phyloP scores from a whole-genome alignment of 768 basidiomycete species.

The Calocybe gangraenosa region DNA sequence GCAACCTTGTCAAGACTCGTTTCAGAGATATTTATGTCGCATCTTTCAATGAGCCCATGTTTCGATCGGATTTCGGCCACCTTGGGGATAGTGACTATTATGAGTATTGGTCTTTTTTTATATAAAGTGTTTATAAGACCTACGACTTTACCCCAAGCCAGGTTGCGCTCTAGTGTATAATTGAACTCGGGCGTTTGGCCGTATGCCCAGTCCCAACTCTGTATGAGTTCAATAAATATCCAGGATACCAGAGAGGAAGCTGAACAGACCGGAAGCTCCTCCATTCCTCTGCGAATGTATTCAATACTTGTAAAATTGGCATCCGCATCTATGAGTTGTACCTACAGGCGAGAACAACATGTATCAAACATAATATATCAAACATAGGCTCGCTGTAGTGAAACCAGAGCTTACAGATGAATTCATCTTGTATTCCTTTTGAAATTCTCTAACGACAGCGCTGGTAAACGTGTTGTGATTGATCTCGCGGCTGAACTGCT shows the following conservation, averaged over 20 bases:
- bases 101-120: background rate
- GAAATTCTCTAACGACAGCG: constrained; percentile 69
- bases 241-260: background rate
- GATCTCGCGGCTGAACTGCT: constrained; percentile 42
- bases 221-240: too few species aligned
- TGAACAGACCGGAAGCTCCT: constrained; percentile 62
- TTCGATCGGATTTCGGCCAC: constrained; percentile 50
- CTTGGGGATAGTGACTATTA: constrained; percentile 23
- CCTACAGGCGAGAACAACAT: too few species aligned
- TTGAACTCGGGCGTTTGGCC: constrained; percentile 95
- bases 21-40: constrained; percentile 27
- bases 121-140: constrained; percentile 12
- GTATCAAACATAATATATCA: background rate
- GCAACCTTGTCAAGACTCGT: constrained; percentile 10
- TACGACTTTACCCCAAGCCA: constrained; percentile 52
- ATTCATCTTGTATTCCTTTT: constrained; percentile 44
- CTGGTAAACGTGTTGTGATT: constrained; percentile 69
- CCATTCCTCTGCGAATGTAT: constrained; percentile 66
- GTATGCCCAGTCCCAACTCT: constrained; percentile 93
- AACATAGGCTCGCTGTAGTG: background rate
- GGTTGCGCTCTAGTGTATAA: constrained; percentile 43
- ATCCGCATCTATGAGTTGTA: constrained; percentile 40
- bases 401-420: constrained; percentile 21
- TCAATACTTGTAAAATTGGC: constrained; percentile 39
- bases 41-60: constrained; percentile 60